Evolutionary conservation across 2,329 filamentous ascomycete species (phyloP).

Genomic region (Pseudopithomyces maydicus): DNA sequence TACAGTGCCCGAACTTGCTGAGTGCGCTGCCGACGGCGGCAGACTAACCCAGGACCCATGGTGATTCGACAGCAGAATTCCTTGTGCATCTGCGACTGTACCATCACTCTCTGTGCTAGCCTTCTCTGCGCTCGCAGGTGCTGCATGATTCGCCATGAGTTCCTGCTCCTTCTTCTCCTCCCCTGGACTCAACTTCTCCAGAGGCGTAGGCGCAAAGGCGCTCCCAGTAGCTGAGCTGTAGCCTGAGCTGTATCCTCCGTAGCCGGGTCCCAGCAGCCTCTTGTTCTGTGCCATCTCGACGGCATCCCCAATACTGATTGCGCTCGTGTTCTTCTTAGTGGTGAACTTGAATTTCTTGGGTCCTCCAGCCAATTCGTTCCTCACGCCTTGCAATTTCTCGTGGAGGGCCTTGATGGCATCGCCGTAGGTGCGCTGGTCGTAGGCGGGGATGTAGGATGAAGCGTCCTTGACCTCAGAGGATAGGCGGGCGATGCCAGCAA

Average conservation of each 20-base stretch:
- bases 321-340: slow-evolving; percentile 56
- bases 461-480: slow-evolving; percentile 86
- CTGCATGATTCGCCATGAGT: slow-evolving; percentile 13
- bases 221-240: slow-evolving; percentile 45
- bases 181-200: slow-evolving; percentile 38
- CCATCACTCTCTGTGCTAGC: slow-evolving; percentile 1
- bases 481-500: slow-evolving; percentile 78
- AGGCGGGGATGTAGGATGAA: slow-evolving; percentile 79
- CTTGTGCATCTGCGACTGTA: slow-evolving; percentile 52
- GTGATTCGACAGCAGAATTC: slow-evolving; percentile 70
- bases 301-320: slow-evolving; percentile 62
- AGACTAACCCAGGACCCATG: slow-evolving; percentile 75
- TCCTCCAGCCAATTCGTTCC: slow-evolving; percentile 69
- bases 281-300: slow-evolving; percentile 59
- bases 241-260: neutral
- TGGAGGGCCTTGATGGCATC: slow-evolving; percentile 80
- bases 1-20: slow-evolving; percentile 74
- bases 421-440: slow-evolving; percentile 82
- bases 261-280: slow-evolving; percentile 33
- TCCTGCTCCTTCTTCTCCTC: slow-evolving; percentile 41
- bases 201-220: slow-evolving; percentile 48
- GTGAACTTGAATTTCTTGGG: slow-evolving; percentile 87
- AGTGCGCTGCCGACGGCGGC: slow-evolving; percentile 70
- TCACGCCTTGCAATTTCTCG: slow-evolving; percentile 75
- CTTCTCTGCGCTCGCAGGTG: neutral